Evolutionary conservation across 148 eudicot species (phyloP).

Genomic region (Nepenthes mirabilis): DNA sequence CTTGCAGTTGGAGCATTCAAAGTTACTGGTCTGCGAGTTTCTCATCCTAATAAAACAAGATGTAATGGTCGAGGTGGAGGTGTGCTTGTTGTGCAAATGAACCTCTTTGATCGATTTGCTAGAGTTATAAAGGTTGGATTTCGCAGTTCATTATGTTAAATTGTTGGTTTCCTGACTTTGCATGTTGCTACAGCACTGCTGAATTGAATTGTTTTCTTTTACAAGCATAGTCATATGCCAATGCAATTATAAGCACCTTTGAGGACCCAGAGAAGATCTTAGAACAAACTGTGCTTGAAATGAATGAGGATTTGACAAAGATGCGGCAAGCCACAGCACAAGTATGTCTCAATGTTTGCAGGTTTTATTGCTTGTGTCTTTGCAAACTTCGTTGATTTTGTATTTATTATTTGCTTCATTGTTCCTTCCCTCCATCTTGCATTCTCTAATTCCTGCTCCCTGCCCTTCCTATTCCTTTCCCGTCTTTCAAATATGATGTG

Average conservation of each 20-base stretch:
- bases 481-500: too few species aligned
- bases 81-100: slow-evolving; percentile 48
- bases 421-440: not conserved
- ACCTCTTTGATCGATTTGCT: slow-evolving; percentile 90
- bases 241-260: slow-evolving; percentile 67
- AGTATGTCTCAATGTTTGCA: slow-evolving; percentile 21
- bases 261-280: slow-evolving; percentile 98
- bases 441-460: not conserved
- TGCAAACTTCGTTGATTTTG: not conserved
- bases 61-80: slow-evolving; percentile 51
- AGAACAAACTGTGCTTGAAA: slow-evolving; percentile 82
- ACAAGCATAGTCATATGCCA: slow-evolving; percentile 69
- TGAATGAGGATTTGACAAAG: slow-evolving; percentile 90
- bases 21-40: slow-evolving; percentile 30
- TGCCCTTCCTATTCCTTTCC: not conserved
- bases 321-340: slow-evolving; percentile 99
- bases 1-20: slow-evolving; percentile 55
- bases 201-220: not conserved
- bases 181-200: not conserved
- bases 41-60: slow-evolving; percentile 28
- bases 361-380: not conserved
- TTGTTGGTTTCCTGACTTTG: slow-evolving; percentile 4
- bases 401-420: not conserved
- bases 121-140: slow-evolving; percentile 82
- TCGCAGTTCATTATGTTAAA: not conserved